A percentile compares a stretch with the other conserved stretches of the same genome.
These are phyloP conservation scores for Ailanthus altissimus DNA, from an alignment of 345 rosid species.

Conservation along the genomic window DNA sequence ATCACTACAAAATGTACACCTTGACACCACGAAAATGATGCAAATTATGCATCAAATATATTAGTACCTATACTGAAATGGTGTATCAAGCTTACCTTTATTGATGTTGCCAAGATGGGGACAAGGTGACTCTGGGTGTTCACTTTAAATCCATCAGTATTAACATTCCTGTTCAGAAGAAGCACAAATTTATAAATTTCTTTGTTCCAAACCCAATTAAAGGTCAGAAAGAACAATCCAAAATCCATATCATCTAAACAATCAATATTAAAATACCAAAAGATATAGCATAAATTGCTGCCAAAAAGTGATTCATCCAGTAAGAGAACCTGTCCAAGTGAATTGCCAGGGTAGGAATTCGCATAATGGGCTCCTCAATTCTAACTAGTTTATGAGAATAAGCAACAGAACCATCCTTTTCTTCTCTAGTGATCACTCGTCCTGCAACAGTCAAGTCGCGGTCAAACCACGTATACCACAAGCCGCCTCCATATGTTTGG, in stretches of 20 bases:
- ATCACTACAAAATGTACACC: not conserved
- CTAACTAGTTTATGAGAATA: constrained; percentile 76
- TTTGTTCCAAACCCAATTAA: not conserved
- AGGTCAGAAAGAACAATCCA: too few relatives aligned
- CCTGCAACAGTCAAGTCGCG: constrained; percentile 97
- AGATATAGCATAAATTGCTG: not conserved
- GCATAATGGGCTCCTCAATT: constrained; percentile 84
- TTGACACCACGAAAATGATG: not conserved
- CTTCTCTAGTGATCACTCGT: constrained; percentile 68
- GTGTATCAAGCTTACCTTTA: constrained; percentile 54
- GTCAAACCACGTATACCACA: constrained; percentile 99
- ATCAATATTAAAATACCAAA: not conserved
- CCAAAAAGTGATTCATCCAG: constrained; percentile 1
- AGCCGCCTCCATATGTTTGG: constrained; percentile 91
- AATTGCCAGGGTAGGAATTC: constrained; percentile 91
- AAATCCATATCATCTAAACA: too few relatives aligned
- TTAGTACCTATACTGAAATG: not conserved
- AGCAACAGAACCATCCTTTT: constrained; percentile 52
- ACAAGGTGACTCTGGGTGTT: constrained; percentile 85
- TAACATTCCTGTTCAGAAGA: constrained; percentile 57
- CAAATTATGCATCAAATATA: not conserved
- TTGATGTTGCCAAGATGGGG: constrained; percentile 84
- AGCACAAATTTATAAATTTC: constrained; percentile 1
- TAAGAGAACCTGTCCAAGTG: constrained; percentile 79
- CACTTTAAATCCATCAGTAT: constrained; percentile 84